Evolutionary conservation across 208 protist species (phyloP).

Genomic region (Naegleria fowleri): DNA sequence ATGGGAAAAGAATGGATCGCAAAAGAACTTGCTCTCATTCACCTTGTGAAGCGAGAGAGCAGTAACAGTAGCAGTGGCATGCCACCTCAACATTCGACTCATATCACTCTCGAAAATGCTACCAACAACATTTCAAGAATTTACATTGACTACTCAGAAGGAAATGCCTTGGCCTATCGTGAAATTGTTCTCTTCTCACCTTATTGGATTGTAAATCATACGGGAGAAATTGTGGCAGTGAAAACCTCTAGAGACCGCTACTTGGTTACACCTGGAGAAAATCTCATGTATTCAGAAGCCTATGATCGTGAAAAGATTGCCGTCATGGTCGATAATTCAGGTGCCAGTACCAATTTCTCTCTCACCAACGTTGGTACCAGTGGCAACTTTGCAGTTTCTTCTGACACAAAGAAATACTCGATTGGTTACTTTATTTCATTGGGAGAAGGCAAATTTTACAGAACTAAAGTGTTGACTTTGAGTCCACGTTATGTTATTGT

Average conservation of each 20-base stretch:
- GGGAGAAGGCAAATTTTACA: conserved; percentile 5
- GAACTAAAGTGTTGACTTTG: conserved; percentile 6
- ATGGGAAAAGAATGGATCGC: background rate
- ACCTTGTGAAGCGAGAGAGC: background rate
- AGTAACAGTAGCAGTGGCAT: background rate
- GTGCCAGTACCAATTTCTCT: background rate
- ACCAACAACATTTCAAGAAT: background rate
- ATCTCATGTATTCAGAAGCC: background rate
- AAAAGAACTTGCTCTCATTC: background rate
- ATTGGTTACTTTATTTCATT: background rate
- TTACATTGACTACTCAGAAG: background rate
- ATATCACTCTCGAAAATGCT: background rate
- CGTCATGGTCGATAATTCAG: background rate
- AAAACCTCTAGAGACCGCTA: background rate
- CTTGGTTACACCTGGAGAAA: background rate
- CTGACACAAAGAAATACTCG: background rate
- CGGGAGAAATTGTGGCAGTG: background rate
- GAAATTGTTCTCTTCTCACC: background rate
- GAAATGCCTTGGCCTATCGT: background rate
- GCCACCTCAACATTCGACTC: no score
- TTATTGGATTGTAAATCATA: conserved; percentile 13
- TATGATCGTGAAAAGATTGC: background rate
- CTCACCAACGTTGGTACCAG: background rate
- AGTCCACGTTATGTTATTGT: background rate
- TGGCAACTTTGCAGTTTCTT: background rate